Evolutionary conservation across 208 protist genomes (phyloP), one percentile per base, ranked within the genome.

Genomic region (Leishmania mexicana): DNA sequence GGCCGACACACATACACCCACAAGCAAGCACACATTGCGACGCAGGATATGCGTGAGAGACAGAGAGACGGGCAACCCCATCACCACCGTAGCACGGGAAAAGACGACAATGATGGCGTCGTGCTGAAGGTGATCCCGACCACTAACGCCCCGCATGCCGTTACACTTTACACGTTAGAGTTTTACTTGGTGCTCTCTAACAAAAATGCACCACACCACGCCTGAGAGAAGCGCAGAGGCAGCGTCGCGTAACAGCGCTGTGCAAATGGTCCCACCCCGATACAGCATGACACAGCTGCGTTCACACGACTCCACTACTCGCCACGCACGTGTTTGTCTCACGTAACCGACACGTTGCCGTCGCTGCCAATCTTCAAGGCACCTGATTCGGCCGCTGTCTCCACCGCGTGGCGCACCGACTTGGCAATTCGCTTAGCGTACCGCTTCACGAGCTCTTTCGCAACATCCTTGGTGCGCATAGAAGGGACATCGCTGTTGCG

Each of bases 391-490:
- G 87, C 87, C 0, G 86, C 87, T 3, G 85, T 79, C 31, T 91
- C 84, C 49, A 96, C 74, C 0, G 89, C 90, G 57, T 80, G 76
- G 21, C 85, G 86, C 71, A 95, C 73, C 47, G 83, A 77, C 80
- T 94, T 95, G 38, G 92, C 90, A 76, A 96, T 92, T 15, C 92
- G 89, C 49, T 85, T 85, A 19, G 86, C 70, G 74, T 95, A 96
- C 28, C 90, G 81, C 54, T 84, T 81, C 47, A 94, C 93, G 28
- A 96, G 78, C 40, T 85, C 80, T 78, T 87, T 86, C 47, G 92
- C 60, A 1, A 96, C 71, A 47, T 83, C 86, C 85, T 89, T 91
- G 51, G 86, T 64, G 47, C 75, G 76, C 79, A 96, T 85, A 10
- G 75, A 73, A 54, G 62, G 31, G 28, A 67, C 82, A 3, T 77